phyloP scores from a whole-genome alignment of 805 yeast species.

The Starmerella floris region DNA sequence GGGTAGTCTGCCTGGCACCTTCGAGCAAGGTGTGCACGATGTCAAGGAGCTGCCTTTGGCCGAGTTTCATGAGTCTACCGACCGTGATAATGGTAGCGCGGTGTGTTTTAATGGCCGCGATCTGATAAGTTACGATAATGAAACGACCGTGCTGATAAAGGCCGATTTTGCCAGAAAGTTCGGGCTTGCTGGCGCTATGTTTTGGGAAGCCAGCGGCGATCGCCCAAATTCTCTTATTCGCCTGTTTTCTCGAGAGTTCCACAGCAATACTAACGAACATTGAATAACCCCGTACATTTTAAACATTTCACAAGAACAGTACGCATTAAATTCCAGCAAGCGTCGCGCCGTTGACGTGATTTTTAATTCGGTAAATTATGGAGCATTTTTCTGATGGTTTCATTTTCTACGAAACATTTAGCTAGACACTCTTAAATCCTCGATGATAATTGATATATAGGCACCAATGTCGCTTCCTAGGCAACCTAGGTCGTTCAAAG shows the following conservation, averaged over 20 bases:
- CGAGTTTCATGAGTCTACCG: constrained; percentile 38
- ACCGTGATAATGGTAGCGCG: constrained; percentile 41
- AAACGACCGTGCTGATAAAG: constrained; percentile 39
- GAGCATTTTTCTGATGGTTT: no score
- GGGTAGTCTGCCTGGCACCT: constrained; percentile 33
- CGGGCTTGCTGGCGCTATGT: constrained; percentile 71
- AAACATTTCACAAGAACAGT: no score
- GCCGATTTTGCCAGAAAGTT: constrained; percentile 41
- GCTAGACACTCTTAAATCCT: no score
- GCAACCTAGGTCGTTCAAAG: no score
- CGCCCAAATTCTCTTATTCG: constrained; percentile 12
- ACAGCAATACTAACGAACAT: no score
- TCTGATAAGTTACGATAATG: constrained; percentile 56
- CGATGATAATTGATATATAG: no score
- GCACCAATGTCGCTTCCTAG: no score
- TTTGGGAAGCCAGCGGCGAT: constrained; percentile 92
- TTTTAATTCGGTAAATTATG: no score
- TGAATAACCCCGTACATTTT: no score
- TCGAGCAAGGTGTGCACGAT: constrained; percentile 40
- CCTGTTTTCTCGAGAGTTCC: background rate
- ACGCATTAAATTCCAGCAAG: no score
- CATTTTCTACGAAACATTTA: no score
- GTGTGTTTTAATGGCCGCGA: constrained; percentile 32
- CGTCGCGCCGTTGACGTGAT: no score
- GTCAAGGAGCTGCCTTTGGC: constrained; percentile 42